Percentiles rank a stretch among this genome's conserved stretches.
phyloP scores from a whole-genome alignment of 2,329 filamentous ascomycete species.

The Neocatenulostroma microsporum region DNA sequence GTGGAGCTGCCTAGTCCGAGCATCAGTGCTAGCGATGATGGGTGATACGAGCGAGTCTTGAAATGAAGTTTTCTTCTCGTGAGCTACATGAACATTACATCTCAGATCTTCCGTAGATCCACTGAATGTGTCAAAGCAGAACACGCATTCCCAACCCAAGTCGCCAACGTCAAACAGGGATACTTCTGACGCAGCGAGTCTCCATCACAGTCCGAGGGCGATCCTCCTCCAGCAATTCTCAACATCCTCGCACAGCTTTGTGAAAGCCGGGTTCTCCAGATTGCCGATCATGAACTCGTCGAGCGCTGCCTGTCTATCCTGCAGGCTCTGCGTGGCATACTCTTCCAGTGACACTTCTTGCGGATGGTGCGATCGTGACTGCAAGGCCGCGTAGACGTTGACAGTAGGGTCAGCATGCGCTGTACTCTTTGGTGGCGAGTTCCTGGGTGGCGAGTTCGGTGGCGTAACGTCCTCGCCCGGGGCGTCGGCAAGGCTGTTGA shows the following conservation, averaged over 20 bases:
- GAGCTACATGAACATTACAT: too few relatives aligned
- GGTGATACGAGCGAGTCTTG: conserved; percentile 3
- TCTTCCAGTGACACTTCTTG: conserved; percentile 13
- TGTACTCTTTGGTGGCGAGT: conserved; percentile 6
- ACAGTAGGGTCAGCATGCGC: too few relatives aligned
- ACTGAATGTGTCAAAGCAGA: too few relatives aligned
- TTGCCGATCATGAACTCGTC: conserved; percentile 45
- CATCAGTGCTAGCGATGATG: conserved; percentile 24
- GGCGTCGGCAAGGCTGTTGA: conserved; percentile 20
- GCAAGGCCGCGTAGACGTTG: too few relatives aligned
- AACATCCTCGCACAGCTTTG: conserved; percentile 45
- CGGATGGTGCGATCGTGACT: too few relatives aligned
- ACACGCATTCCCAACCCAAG: too few relatives aligned
- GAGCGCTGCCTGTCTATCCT: conserved; percentile 36
- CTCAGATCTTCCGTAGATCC: too few relatives aligned
- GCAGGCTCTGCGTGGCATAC: conserved; percentile 35
- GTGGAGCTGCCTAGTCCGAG: conserved; percentile 26
- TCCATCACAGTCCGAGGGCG: conserved; percentile 36
- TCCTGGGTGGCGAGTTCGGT: conserved; percentile 8
- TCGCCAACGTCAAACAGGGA: too few relatives aligned
- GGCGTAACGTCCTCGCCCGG: conserved; percentile 20
- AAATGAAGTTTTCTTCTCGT: too few relatives aligned
- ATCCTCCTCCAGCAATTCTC: conserved; percentile 43
- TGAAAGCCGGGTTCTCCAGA: conserved; percentile 43
- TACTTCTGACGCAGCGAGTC: too few relatives aligned